phyloP scores from a whole-genome alignment of 805 yeast species.

The Zygotorulaspora chibaensis region DNA sequence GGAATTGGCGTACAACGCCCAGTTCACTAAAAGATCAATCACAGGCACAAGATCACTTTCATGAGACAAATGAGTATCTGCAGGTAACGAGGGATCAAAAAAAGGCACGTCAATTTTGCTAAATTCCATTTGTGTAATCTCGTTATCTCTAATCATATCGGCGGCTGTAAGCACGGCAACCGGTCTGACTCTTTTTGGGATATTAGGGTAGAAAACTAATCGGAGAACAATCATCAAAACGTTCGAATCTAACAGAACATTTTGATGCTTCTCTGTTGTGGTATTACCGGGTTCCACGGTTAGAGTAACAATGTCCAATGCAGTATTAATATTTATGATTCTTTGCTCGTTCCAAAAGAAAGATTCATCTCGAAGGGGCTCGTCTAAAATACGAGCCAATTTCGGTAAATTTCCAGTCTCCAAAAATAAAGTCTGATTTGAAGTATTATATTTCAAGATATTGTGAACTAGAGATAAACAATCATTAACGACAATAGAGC shows the following conservation, averaged over 20 bases:
- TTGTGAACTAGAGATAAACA: conserved; percentile 72
- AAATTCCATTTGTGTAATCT: conserved; percentile 63
- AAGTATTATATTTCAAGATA: conserved; percentile 73
- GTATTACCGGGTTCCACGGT: conserved; percentile 74
- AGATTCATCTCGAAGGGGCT: conserved; percentile 48
- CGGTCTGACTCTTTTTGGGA: conserved; percentile 64
- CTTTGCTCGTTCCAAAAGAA: conserved; percentile 78
- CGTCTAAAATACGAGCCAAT: conserved; percentile 57
- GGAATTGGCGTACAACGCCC: conserved; percentile 77
- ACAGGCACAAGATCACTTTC: conserved; percentile 54
- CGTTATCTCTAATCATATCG: conserved; percentile 65
- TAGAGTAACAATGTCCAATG: conserved; percentile 66
- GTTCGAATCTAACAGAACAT: conserved; percentile 53
- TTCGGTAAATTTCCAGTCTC: conserved; percentile 77
- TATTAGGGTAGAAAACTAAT: conserved; percentile 61
- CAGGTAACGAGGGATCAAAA: conserved; percentile 58
- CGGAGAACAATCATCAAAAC: conserved; percentile 62
- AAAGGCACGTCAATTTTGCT: conserved; percentile 88
- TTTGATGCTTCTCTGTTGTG: conserved; percentile 57
- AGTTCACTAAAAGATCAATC: conserved; percentile 65
- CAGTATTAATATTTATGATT: conserved; percentile 56
- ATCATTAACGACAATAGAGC: conserved; percentile 87
- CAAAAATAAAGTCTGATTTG: conserved; percentile 83
- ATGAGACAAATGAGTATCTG: conserved; percentile 8
- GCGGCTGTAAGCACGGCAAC: conserved; percentile 71